These are phyloP conservation scores for Aspergillus indologenus DNA, from an alignment of 495 filamentous ascomycete species.

Conservation along the genomic window DNA sequence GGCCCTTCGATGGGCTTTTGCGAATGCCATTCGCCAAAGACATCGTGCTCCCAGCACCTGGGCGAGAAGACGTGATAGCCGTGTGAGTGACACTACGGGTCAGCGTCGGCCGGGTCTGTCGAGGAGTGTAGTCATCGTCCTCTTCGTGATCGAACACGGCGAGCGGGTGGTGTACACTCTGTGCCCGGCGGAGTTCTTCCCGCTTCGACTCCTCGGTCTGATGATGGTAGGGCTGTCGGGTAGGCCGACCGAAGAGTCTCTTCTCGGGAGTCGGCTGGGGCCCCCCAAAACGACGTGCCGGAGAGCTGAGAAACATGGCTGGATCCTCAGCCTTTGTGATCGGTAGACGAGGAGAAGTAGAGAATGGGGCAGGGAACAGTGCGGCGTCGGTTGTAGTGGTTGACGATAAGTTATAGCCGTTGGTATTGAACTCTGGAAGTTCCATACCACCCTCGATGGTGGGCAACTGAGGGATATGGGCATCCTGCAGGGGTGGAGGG, in stretches of 20 bases:
- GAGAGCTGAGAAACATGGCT: constrained; percentile 55
- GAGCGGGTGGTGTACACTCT: constrained; percentile 16
- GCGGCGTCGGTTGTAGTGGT: constrained; percentile 39
- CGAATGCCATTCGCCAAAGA: constrained; percentile 39
- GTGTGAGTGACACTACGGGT: constrained; percentile 57
- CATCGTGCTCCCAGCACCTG: constrained; percentile 28
- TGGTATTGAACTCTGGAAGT: constrained; percentile 36
- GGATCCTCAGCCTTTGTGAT: constrained; percentile 48
- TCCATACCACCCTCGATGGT: constrained; percentile 39
- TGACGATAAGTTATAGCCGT: constrained; percentile 30
- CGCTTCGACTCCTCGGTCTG: constrained; percentile 55
- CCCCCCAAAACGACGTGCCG: constrained; percentile 45
- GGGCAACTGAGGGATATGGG: constrained; percentile 40
- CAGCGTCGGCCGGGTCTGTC: constrained; percentile 50
- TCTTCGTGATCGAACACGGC: constrained; percentile 38
- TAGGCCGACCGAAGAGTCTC: constrained; percentile 30
- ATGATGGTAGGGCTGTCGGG: constrained; percentile 55
- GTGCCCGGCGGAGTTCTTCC: constrained; percentile 48
- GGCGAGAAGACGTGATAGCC: constrained; percentile 31
- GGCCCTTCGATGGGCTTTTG: constrained; percentile 46
- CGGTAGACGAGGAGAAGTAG: constrained; percentile 43
- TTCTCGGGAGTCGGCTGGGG: constrained; percentile 37
- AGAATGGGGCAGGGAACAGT: constrained; percentile 46
- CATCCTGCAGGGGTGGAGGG: constrained; percentile 12
- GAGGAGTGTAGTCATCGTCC: constrained; percentile 41